phyloP scores from a whole-genome alignment of 2,329 filamentous ascomycete species.

The Cercospora janseana region DNA sequence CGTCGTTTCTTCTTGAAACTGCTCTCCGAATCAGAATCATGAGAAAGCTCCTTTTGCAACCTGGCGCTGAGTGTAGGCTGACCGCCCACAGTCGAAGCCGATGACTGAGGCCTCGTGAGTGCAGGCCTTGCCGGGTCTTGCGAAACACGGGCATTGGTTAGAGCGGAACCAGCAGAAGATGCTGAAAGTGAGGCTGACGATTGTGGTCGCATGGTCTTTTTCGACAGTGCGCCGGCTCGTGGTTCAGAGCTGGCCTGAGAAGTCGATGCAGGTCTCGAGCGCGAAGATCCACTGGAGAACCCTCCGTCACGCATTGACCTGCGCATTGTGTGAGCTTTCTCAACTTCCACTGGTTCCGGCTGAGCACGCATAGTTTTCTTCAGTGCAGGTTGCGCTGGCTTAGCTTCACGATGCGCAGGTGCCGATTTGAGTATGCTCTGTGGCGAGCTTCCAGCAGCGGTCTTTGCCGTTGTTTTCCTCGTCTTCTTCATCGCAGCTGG shows the following conservation, averaged over 20 bases:
- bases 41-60: slow-evolving; percentile 35
- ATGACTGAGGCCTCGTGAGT: slow-evolving; percentile 6
- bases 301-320: slow-evolving; percentile 40
- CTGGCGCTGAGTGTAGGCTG: slow-evolving; percentile 24
- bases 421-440: slow-evolving; percentile 14
- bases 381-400: slow-evolving; percentile 43
- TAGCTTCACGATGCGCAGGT: slow-evolving; percentile 27
- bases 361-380: slow-evolving; percentile 41
- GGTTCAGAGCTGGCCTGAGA: slow-evolving; percentile 24
- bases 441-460: slow-evolving; percentile 13
- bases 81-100: slow-evolving; percentile 10
- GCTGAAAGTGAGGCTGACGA: slow-evolving; percentile 18
- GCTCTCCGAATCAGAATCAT: slow-evolving; percentile 56
- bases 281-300: slow-evolving; percentile 32
- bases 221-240: slow-evolving; percentile 10
- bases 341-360: slow-evolving; percentile 24
- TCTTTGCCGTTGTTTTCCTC: slow-evolving; percentile 40
- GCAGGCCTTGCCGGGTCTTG: slow-evolving; percentile 16
- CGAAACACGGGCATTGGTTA: slow-evolving; percentile 12
- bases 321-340: slow-evolving; percentile 36
- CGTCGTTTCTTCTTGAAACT: slow-evolving; percentile 70
- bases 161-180: slow-evolving; percentile 26
- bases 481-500: slow-evolving; percentile 40
- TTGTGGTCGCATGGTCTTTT: slow-evolving; percentile 26
- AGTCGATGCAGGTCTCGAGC: slow-evolving; percentile 24